Evolutionary conservation across 495 filamentous ascomycete species (phyloP).

Genomic region (Podospora fimiseda): DNA sequence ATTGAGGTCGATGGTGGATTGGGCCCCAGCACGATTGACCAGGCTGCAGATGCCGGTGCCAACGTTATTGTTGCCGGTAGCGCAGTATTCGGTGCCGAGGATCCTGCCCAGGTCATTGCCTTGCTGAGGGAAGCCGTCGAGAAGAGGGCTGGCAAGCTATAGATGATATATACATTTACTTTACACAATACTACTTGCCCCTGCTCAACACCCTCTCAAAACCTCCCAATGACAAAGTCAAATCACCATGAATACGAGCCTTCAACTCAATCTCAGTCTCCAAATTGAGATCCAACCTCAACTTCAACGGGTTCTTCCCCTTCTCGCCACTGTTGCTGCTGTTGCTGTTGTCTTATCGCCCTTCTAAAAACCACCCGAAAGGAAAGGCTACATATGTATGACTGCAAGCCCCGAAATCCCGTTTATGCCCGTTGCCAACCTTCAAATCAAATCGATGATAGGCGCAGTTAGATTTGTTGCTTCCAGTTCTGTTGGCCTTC

Average conservation of each 20-base stretch:
- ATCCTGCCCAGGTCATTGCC: constrained; percentile 77
- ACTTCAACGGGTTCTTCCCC: constrained; percentile 63
- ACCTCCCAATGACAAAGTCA: constrained; percentile 75
- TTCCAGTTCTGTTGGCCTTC: too few relatives aligned
- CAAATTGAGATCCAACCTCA: constrained; percentile 78
- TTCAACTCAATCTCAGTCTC: constrained; percentile 87
- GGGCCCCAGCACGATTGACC: constrained; percentile 81
- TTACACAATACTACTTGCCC: too few relatives aligned
- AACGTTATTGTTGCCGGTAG: constrained; percentile 99
- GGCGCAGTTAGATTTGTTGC: too few relatives aligned
- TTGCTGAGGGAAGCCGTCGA: constrained; percentile 76
- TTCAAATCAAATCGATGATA: too few relatives aligned
- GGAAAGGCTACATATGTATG: too few relatives aligned
- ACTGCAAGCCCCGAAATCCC: too few relatives aligned
- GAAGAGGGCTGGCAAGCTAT: constrained; percentile 37
- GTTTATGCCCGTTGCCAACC: too few relatives aligned
- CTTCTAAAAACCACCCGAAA: too few relatives aligned
- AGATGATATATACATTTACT: too few relatives aligned
- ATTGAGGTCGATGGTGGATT: constrained; percentile 97
- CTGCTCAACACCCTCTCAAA: too few relatives aligned
- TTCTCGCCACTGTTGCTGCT: constrained; percentile 33
- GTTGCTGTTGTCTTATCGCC: constrained; percentile 17
- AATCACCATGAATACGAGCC: constrained; percentile 87
- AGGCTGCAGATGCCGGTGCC: constrained; percentile 90
- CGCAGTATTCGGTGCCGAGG: constrained; percentile 87